Percentiles rank a stretch among this genome's conserved stretches.
These are phyloP conservation scores for Parsonsia alboflavescens DNA, from an alignment of 257 asterid genomes.

Conservation along the genomic window DNA sequence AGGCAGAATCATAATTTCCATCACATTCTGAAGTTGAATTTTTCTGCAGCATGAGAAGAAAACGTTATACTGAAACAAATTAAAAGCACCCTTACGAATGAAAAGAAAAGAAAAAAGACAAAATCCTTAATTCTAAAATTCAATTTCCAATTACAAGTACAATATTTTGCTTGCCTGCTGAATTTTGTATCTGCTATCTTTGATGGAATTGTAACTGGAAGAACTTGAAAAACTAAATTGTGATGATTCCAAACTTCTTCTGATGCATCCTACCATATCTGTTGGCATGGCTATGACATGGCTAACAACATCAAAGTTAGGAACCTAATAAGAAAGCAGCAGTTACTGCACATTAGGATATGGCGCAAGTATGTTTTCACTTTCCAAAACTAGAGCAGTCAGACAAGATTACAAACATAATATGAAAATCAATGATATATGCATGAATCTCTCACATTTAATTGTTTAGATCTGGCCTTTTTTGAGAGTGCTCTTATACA, in stretches of 20 bases:
- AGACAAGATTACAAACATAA: conserved; percentile 8
- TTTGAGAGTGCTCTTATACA: conserved; percentile 81
- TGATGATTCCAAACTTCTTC: conserved; percentile 73
- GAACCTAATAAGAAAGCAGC: conserved; percentile 43
- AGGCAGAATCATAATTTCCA: conserved; percentile 47
- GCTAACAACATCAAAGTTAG: conserved; percentile 68
- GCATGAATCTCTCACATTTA: conserved; percentile 43
- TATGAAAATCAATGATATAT: neutral
- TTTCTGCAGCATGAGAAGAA: conserved; percentile 30
- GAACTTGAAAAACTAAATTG: conserved; percentile 60
- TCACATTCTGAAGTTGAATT: conserved; percentile 23
- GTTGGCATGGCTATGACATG: conserved; percentile 71
- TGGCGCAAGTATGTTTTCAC: neutral
- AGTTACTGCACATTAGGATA: neutral
- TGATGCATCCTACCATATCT: conserved; percentile 65
- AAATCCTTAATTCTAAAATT: neutral
- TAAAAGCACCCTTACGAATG: neutral
- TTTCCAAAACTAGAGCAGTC: neutral
- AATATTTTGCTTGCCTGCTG: conserved; percentile 37
- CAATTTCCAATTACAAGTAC: neutral
- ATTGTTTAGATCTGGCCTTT: conserved; percentile 74
- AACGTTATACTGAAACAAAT: conserved; percentile 14
- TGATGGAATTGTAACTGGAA: conserved; percentile 45
- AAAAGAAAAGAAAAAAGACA: neutral
- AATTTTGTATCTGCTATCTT: conserved; percentile 31